Percentiles rank a stretch among this genome's conserved stretches.
Evolutionary conservation across 768 basidiomycete species (phyloP).

Genomic region (Pholiota microspora): DNA sequence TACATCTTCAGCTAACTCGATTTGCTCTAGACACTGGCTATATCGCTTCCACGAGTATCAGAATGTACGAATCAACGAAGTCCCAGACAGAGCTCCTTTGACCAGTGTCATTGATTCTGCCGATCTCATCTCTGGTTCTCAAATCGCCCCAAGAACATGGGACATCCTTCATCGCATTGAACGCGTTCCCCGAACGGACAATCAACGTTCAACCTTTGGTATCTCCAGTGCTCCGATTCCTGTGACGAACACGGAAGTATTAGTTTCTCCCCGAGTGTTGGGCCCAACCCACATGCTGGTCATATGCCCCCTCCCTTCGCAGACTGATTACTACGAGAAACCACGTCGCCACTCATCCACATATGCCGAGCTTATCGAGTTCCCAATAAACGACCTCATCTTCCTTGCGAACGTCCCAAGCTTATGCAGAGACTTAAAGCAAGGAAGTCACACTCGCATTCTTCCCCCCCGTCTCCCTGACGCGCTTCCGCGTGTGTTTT

Average conservation of each 20-base stretch:
- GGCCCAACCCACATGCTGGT: conserved; percentile 37
- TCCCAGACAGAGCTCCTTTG: conserved; percentile 19
- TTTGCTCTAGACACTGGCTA: conserved; percentile 31
- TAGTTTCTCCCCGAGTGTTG: conserved; percentile 34
- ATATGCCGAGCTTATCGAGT: conserved; percentile 24
- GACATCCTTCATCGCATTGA: conserved; percentile 19
- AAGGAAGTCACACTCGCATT: conserved; percentile 6
- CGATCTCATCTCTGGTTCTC: not conserved
- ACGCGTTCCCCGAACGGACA: conserved; percentile 21
- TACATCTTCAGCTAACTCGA: not conserved
- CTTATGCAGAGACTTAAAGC: conserved; percentile 11
- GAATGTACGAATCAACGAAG: conserved; percentile 23
- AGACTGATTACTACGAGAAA: not conserved
- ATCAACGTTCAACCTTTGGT: conserved; percentile 12
- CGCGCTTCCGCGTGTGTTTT: conserved; percentile 30
- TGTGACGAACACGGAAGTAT: conserved; percentile 26
- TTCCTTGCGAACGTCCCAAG: conserved; percentile 36
- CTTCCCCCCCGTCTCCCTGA: conserved; percentile 33
- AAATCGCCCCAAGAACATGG: not conserved
- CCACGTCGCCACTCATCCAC: not conserved
- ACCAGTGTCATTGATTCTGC: not conserved
- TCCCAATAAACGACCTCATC: conserved; percentile 38
- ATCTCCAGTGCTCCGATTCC: not conserved
- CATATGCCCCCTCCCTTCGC: conserved; percentile 3
- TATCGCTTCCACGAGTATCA: conserved; percentile 21